Base-by-base conservation (phyloP, 176 grass and related monocot genomes). In the Secale cereale region DNA sequence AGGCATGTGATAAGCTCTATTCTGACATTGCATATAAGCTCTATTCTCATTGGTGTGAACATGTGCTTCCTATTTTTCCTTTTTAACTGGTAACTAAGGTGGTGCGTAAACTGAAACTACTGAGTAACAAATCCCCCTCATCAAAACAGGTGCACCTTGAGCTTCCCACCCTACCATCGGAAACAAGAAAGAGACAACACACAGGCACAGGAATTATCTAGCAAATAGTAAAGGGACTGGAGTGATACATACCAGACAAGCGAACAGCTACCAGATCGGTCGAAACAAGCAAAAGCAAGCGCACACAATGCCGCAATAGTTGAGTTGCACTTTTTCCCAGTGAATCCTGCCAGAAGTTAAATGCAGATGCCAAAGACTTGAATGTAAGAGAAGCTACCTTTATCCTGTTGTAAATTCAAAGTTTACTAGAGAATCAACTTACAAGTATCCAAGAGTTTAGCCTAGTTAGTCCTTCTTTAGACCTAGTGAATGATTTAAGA, bases 361-460 rank as follows among this genome's bases (percentile, higher is more conserved):
- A 82, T 83, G 65, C 32, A 90, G 56, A 74, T 15, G 61, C 19
- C 77, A 90, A 33, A 31, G 80, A 46, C 19, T 66, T 84, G 74
- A 64, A 61, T 70, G 65, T 46, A 85, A 59, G 50, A 74, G 59
- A 79, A 32, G 37, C 35, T 81, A 70, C 19, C 1, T 27, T 27
- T 80, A 74, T 66, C 59, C 76, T 83, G 81, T 31, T 52, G 67
- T 61, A 26, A 59, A 69, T 86, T 82, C 31, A 65, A 3, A 35
- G 45, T 70, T 25, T 59, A 83, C 22, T 74, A 78, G 20, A 66
- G 40, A 83, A 82, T 78, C 45, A 56, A 87, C 91, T 94, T 92
- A 99, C 97, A 87, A 99, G 97, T 66, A 99, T 96, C 97, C 97
- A 99, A 71, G 88, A 92, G 72, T 99, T 99, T 16, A 96, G 86